A percentile compares a stretch with the other conserved stretches of the same genome.
phyloP scores from a whole-genome alignment of 495 filamentous ascomycete genomes.

The Tirmania nivea region DNA sequence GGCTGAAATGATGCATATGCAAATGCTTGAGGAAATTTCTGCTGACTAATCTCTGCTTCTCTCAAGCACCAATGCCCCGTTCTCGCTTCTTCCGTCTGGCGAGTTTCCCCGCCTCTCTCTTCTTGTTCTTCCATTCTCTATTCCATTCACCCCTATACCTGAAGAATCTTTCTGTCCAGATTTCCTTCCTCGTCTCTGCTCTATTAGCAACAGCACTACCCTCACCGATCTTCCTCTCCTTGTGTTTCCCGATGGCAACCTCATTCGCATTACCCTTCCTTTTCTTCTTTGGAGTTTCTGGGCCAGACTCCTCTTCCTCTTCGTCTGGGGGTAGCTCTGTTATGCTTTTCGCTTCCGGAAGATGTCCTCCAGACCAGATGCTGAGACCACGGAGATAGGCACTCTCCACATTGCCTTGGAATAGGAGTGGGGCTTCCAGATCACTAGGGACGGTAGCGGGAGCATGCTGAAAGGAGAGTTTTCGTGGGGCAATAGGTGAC shows the following conservation, averaged over 20 bases:
- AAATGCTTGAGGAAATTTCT: background rate
- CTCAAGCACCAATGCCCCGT: slow-evolving; percentile 16
- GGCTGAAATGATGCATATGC: background rate
- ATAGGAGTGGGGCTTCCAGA: slow-evolving; percentile 11
- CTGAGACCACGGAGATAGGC: slow-evolving; percentile 14
- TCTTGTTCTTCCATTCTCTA: slow-evolving; percentile 69
- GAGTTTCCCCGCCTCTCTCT: slow-evolving; percentile 62
- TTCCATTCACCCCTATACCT: slow-evolving; percentile 77
- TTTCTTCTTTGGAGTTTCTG: slow-evolving; percentile 18
- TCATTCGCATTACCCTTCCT: slow-evolving; percentile 16
- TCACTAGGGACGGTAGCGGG: background rate
- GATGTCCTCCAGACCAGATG: slow-evolving; percentile 6
- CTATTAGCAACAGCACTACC: background rate
- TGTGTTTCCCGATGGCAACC: background rate
- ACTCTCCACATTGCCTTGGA: slow-evolving; percentile 9
- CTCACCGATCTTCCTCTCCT: slow-evolving; percentile 13
- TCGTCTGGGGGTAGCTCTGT: slow-evolving; percentile 5
- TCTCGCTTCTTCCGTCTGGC: slow-evolving; percentile 51
- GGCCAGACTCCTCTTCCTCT: slow-evolving; percentile 17
- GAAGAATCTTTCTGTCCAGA: slow-evolving; percentile 83
- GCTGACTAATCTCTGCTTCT: background rate
- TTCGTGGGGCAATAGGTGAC: slow-evolving; percentile 1
- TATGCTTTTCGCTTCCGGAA: slow-evolving; percentile 8
- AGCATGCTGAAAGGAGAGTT: background rate
- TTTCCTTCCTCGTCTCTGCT: slow-evolving; percentile 25